Base-by-base conservation (phyloP, 2,329 filamentous ascomycete species). In the Exophiala lecanii-corni region DNA sequence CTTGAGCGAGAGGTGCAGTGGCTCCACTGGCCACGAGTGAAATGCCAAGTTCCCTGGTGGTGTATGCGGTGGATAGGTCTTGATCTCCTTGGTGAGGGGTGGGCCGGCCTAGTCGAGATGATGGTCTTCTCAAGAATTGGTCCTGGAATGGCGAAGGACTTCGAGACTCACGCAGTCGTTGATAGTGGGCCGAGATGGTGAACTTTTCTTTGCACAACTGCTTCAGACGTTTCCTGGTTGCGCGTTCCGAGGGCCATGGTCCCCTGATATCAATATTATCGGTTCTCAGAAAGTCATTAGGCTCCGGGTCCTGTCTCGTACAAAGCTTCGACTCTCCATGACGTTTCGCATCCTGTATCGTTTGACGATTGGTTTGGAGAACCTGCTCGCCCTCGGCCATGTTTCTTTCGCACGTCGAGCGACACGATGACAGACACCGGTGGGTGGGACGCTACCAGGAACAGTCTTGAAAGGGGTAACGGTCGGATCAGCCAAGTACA, bases 381-480 rank as follows among this genome's bases (percentile, higher is more conserved):
- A 69, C 58, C 43, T 64, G 16, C 44, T 47, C 9, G 51, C 49
- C 40, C 37, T 68, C 52, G 72, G 70, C 79, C 79, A 83, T 2
- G 72, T 78, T 56, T 72, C 74, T 57, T 74, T 76, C 21, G 79
- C 79, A 59, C 78, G 73, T 37, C 77, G 70, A 3, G 78, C 76
- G 25, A 83, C 78, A 43, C 78, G 74, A 55, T 79, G 73, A 51
- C 79, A 82, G 18, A 82, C 76, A 13, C 79, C 79, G 39, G 82
- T 71, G 9, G 79, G 79, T 26, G 79, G 79, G 23, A 76, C 70
- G 32, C 75, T 78, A 36, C 79, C 79, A 2, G 79, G 79, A 1
- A 81, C 70, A 64, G 78, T 79, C 57, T 82, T 82, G 69, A 82
- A 82, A 0, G 79, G 79, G 1, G 79, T 83, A 36, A 82, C 72